phyloP scores from a whole-genome alignment of 768 basidiomycete species.

The Naganishia onofrii region DNA sequence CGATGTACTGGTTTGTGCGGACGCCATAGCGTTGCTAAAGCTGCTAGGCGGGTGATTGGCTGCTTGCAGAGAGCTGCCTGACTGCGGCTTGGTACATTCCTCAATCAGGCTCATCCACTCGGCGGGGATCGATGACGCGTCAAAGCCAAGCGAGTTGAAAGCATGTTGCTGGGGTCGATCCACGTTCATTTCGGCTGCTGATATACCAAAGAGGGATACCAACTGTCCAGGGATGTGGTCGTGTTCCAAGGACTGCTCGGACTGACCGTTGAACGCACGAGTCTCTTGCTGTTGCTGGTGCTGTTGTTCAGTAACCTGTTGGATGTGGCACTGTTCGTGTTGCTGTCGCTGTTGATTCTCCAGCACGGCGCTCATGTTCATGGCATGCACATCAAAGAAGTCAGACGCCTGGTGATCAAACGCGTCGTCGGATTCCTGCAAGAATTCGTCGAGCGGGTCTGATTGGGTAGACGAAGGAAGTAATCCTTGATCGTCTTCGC shows the following conservation, averaged over 20 bases:
- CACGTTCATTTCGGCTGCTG: neutral
- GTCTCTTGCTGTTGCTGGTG: constrained; percentile 10
- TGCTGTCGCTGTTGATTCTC: neutral
- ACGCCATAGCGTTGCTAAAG: neutral
- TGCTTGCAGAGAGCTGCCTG: neutral
- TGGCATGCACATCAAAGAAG: neutral
- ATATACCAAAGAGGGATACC: constrained; percentile 15
- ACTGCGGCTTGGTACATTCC: neutral
- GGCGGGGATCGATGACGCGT: neutral
- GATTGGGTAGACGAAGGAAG: neutral
- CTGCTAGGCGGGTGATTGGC: neutral
- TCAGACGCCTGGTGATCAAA: neutral
- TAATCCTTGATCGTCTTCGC: neutral
- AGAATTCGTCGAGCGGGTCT: constrained; percentile 8
- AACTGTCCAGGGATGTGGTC: constrained; percentile 17
- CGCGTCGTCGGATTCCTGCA: constrained; percentile 8
- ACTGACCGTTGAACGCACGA: constrained; percentile 7
- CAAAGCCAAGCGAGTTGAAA: neutral
- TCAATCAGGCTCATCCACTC: neutral
- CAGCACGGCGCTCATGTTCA: constrained; percentile 19
- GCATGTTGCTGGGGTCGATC: neutral
- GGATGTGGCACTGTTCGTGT: constrained; percentile 8
- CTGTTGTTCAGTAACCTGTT: neutral
- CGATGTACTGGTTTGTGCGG: constrained; percentile 3
- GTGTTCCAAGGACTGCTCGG: constrained; percentile 19